Base-by-base conservation (phyloP, 164 flowering plant species). In the Buxus sempervirens region DNA sequence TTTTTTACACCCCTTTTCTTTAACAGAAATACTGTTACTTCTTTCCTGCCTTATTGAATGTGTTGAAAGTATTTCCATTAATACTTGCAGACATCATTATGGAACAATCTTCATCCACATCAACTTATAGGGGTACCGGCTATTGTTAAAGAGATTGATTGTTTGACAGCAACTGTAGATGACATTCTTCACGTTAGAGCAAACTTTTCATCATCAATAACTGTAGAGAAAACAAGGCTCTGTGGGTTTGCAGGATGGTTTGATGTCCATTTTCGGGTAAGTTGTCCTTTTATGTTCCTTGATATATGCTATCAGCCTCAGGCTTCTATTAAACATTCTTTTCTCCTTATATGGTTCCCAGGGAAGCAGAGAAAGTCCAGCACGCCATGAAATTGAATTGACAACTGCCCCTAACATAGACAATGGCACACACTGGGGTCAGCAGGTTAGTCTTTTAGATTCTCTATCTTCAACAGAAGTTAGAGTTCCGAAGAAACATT, bases 231-330 rank as follows among this genome's bases (percentile, higher is more conserved):
- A 42, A 77, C 90, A 9, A 72, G 85, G 70, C 78, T 95, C 21
- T 88, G 84, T 78, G 99, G 97, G 3, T 89, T 86, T 77, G 86
- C 77, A 26, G 99, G 99, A 67, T 92, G 99, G 99, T 95, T 95
- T 82, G 99, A 95, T 82, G 99, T 95, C 66, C 98, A 90, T 75
- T 95, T 95, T 72, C 87, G 91, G 67, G 99, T 95, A 78, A 72
- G 89, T 76, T 20, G 28, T 42, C 59, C 24, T 62, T 25, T 21
- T 23, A 10, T 45, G 23, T 28, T 7, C 32, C 65, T 41, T 63
- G 18, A 45, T 65, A 25, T 36, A 25, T 49, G n/a, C 15, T 10
- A 13, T 59, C 16, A 22, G 15, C 48, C 24, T 62, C 19, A 26
- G 59, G 54, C 54, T 32, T 69, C 27, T 63, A 53, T 25, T 54